Evolutionary conservation across 106 monocot species (phyloP), one percentile per base, ranked within the genome.

Genomic region (Allium sativum): DNA sequence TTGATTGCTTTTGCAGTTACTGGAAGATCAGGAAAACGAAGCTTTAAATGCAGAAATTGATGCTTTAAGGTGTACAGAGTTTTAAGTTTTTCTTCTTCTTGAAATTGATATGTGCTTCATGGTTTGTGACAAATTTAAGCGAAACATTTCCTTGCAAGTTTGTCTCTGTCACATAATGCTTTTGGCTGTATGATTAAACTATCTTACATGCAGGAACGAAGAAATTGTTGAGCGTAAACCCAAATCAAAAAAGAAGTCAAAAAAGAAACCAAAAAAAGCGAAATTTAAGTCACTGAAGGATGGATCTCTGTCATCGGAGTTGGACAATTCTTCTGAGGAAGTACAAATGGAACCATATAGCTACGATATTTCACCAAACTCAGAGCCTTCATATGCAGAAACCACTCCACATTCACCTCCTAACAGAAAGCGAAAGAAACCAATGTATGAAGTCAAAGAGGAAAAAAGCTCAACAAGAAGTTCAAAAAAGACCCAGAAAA

Each of bases 281-380:
- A 98, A 98, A 63, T 84, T 92, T 66, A 98, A 92, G 69, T 91
- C 91, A 62, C 70, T 92, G 14, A 98, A 88, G 79, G 91, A 80
- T 74, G 87, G 82, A 59, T 63, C 73, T 59, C 50, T 86, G 41
- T 74, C 84, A 56, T 79, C 86, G 65, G 90, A 87, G 43, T 18
- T 57, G 41, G 84, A 84, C 52, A 17, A 47, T 64, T 47, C 75
- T 51, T 50, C 66, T 68, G 79, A 82, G 43, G 87, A 84, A 45
- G 20, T 71, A 55, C 53, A 21, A 45, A 17, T 55, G 65, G 79
- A 77, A 75, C 48, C 53, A 53, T 73, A 79, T 70, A 76, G 81
- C 56, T 57, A 67, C 31, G 60, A 22, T 67, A 21, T 64, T 59
- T 82, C 76, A 56, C 75, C 66, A 8, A 31, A 31, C 31, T 31